Base-by-base conservation (phyloP, 768 basidiomycete species). In the Boletus reticulatus region DNA sequence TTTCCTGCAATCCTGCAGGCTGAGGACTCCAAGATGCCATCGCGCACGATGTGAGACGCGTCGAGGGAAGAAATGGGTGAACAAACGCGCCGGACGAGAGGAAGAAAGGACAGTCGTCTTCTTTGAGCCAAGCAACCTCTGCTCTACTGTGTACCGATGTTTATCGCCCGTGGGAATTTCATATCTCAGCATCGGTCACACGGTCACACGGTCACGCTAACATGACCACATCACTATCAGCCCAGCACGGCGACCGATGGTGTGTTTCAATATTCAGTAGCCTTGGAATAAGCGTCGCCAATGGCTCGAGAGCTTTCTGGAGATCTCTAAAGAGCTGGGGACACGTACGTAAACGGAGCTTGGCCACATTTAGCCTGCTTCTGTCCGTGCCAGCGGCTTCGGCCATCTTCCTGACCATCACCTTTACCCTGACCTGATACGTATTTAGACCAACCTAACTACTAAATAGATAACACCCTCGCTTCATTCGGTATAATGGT, bases 1-100 rank as follows among this genome's bases (percentile, higher is more conserved):
- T 92, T 81, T 97, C 93, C 73, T 91, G 85, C 72, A 98, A 81
- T 68, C 89, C 94, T 55, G 82, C 82, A 68, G 84, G 86, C 65
- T 92, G 85, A 62, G 95, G 95, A 59, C 77, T 79, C 95, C 95
- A 98, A 69, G 73, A 71, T 78, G 80, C 69, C 84, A 85, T 86
- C 75, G 78, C 77, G 59, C 62, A 68, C 67, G 62, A 46, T 41
- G 31, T 55, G 44, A 60, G 67, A 72, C 68, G 72, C 70, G 70
- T 66, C 62, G 29, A 36, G 56, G 51, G 10, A 43, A 50, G 32
- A 64, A 58, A 56, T 53, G 52, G 38, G 37, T 46, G 52, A 52
- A 59, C 37, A 44, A 61, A 71, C 70, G 67, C 70, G 70, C 72
- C 64, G 57, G 59, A 70, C 55, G 70, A 67, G 60, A 56, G 65